Base-by-base conservation (phyloP, 2,329 filamentous ascomycete species). In the Esteya vermicola region DNA sequence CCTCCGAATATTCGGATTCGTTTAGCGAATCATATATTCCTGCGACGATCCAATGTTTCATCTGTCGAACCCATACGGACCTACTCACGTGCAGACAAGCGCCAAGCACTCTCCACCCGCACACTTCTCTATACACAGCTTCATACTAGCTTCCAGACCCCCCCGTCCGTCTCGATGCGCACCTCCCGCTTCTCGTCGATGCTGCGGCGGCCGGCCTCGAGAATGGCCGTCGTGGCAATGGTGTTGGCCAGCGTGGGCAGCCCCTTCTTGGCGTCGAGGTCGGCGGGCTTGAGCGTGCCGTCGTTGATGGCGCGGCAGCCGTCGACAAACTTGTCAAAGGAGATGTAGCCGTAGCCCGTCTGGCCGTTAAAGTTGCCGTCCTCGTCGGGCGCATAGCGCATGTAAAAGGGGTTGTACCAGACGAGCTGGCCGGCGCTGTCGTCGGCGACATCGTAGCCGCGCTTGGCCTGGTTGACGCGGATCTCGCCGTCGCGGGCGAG, bases 371-470 rank as follows among this genome's bases (percentile, higher is more conserved):
- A 95, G 62, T 95, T 93, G 40, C 88, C 89, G 58, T 93, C 84
- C 64, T 94, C 88, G 53, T 94, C 86, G 18, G 88, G 86, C 12
- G 86, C 84, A 54, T 94, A 94, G 52, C 81, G 80, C 85, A 93
- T 93, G 63, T 93, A 93, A 62, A 93, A 93, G 57, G 88, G 88
- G 59, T 95, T 95, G 58, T 84, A 81, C 85, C 86, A 94, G 55
- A 80, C 72, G 45, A 94, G 61, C 55, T 78, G 72, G 31, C 73
- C 74, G 2, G 65, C 64, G 18, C 62, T 70, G 56, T 95, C 88
- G 48, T 86, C 82, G n/a, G 88, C 85, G 10, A 95, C 81, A 54
- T 95, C 86, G 62, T 95, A 95, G 36, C 88, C 88, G 40, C 88
- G 75, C 69, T 93, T 54, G 33, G 86, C 88, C 63, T 95, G 89